Percentiles rank a stretch among this genome's conserved stretches.
Evolutionary conservation across 2,329 filamentous ascomycete species (phyloP).

Genomic region (Penicillium sp.): DNA sequence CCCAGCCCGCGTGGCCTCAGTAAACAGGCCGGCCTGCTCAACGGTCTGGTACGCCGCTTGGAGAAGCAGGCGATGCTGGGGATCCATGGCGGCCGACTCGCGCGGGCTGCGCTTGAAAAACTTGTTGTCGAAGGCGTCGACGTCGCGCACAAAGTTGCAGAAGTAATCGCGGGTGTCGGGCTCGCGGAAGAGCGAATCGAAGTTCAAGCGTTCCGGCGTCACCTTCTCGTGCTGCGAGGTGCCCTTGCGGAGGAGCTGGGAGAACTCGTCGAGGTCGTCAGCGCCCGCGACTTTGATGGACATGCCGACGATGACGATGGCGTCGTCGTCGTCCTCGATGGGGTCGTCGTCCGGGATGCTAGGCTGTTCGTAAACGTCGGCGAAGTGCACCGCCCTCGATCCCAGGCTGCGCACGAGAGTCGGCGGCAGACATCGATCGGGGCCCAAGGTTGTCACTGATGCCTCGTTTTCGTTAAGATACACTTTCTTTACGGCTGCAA

Average conservation of each 20-base stretch:
- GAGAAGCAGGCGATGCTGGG: conserved; percentile 31
- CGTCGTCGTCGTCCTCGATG: conserved; percentile 4
- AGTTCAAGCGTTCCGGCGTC: conserved; percentile 12
- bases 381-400: too few species aligned
- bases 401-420: too few species aligned
- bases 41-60: conserved; percentile 34
- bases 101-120: conserved; percentile 33
- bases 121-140: conserved; percentile 31
- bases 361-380: too few species aligned
- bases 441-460: too few species aligned
- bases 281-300: conserved; percentile 35
- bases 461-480: too few species aligned
- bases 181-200: background rate
- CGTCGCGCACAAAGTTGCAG: conserved; percentile 20
- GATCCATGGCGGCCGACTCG: conserved; percentile 29
- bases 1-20: background rate
- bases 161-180: conserved; percentile 1
- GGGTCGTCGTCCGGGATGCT: too few species aligned
- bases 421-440: too few species aligned
- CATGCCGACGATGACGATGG: conserved; percentile 43
- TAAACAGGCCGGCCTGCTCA: conserved; percentile 32
- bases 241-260: conserved; percentile 27
- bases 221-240: conserved; percentile 33
- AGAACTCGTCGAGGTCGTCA: conserved; percentile 36
- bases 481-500: too few species aligned